Evolutionary conservation across 163 green algal species (phyloP).

Genomic region (Scenedesmus sp.): DNA sequence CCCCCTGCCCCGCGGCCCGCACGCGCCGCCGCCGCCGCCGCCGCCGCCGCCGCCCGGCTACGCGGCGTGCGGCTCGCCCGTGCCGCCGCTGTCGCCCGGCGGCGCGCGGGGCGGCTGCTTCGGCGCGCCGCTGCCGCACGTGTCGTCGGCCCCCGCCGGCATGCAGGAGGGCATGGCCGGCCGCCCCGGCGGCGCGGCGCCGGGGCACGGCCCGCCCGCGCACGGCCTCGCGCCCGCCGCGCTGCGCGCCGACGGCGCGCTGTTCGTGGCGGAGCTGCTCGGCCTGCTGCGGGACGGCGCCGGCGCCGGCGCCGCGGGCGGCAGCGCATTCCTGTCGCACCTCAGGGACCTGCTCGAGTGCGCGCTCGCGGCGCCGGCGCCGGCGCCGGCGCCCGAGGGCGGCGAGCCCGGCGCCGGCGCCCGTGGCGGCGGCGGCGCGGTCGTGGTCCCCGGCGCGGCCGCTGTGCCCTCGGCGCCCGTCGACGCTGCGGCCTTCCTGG

Average conservation of each 20-base stretch:
- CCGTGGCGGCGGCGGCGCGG: background rate
- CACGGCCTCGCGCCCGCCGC: background rate
- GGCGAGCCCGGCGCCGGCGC: background rate
- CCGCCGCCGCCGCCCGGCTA: slow-evolving; percentile 25
- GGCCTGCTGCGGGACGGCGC: slow-evolving; percentile 16
- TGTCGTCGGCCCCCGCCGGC: slow-evolving; percentile 1
- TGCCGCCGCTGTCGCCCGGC: slow-evolving; percentile 2
- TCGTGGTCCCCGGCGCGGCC: no score
- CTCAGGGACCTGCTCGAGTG: slow-evolving; percentile 32
- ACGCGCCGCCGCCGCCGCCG: slow-evolving; percentile 17
- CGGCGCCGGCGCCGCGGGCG: background rate
- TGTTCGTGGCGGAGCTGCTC: slow-evolving; percentile 39
- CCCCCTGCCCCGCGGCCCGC: background rate
- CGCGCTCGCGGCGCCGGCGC: no score
- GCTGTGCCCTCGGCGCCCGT: background rate
- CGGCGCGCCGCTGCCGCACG: no score
- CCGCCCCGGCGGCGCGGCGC: background rate
- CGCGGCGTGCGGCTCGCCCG: slow-evolving; percentile 5
- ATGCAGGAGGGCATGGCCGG: slow-evolving; percentile 9
- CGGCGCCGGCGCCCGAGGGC: background rate
- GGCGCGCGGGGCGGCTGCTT: no score
- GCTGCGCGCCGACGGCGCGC: slow-evolving; percentile 23
- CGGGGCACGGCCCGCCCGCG: no score
- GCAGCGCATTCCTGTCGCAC: slow-evolving; percentile 19
- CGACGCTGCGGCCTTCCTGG: slow-evolving; percentile 41